Evolutionary conservation across 2,329 filamentous ascomycete species (phyloP), one percentile per base, ranked within the genome.

Genomic region (Penicillium thymicola): DNA sequence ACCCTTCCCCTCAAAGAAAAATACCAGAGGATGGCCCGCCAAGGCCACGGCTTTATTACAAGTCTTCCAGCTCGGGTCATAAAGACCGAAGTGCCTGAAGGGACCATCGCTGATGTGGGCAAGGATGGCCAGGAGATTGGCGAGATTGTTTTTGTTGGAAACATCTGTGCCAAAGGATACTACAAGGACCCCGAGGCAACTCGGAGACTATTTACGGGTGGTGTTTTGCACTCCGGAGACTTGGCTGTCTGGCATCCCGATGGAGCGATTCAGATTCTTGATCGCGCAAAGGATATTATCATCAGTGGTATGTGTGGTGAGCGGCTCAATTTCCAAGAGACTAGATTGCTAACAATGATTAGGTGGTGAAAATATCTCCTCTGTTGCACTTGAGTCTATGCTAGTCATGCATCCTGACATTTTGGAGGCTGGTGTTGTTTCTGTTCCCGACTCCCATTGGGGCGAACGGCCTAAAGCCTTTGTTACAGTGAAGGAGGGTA

Each of bases 361-460:
- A 90, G 92, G 93, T 45, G 94, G 94, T 55, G 94, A 99, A 75
- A 99, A 99, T 72, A 97, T 99, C 60, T 96, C 90, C 3, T 95
- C 90, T 0, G 89, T 99, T 1, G 92, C 94, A 0, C 82, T 99
- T 4, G 94, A 99, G 76, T 85, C 87, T 58, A 90, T 96, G 86
- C 82, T 99, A 1, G 88, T 88, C 6, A 88, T 90, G 47, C 94
- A 99, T 71, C 91, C 92, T 0, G 86, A 90, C 63, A 85, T 99
- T 37, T 84, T 99, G 25, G 94, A 99, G 77, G 92, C 89, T 1
- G 94, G 91, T 37, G 92, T 97, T 32, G 90, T 97, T 5, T 89
- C 90, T 1, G 87, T 97, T 0, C 81, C 88, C 0, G 92, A 97
- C 72, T 87, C 86, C 37, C 90, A 95, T 71, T 99, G 93, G 92